A percentile compares a stretch with the other conserved stretches of the same genome.
phyloP scores from a whole-genome alignment of 176 grass and related monocot species.

The Oryza punctata region DNA sequence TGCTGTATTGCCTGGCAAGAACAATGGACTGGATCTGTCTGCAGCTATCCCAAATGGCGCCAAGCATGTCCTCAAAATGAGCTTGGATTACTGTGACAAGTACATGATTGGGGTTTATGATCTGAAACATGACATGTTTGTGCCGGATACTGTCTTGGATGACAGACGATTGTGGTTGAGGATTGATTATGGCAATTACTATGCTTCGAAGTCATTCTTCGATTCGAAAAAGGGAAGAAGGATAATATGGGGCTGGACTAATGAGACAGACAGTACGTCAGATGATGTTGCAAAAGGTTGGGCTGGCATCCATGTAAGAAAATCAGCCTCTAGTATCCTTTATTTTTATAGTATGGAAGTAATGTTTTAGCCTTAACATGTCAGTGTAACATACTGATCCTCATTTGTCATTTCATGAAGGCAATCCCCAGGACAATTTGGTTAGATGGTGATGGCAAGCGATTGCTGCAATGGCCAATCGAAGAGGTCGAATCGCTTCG shows the following conservation, averaged over 20 bases:
- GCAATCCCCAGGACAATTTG: slow-evolving; percentile 78
- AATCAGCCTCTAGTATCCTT: neutral
- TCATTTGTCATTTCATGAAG: slow-evolving; percentile 38
- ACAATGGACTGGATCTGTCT: slow-evolving; percentile 55
- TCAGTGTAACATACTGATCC: neutral
- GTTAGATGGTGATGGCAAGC: slow-evolving; percentile 66
- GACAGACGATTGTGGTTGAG: slow-evolving; percentile 65
- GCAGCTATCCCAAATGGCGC: slow-evolving; percentile 39
- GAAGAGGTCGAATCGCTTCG: slow-evolving; percentile 76
- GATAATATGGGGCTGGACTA: slow-evolving; percentile 79
- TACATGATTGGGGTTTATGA: slow-evolving; percentile 77
- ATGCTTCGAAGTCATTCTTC: slow-evolving; percentile 88
- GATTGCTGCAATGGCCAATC: slow-evolving; percentile 80
- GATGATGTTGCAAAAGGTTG: slow-evolving; percentile 76
- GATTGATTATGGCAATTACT: slow-evolving; percentile 84
- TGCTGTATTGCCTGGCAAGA: slow-evolving; percentile 38
- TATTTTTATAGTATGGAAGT: neutral
- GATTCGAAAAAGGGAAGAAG: slow-evolving; percentile 62
- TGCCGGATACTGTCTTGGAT: slow-evolving; percentile 55
- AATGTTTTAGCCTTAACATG: neutral
- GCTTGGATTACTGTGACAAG: slow-evolving; percentile 54
- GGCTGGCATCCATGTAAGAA: slow-evolving; percentile 81
- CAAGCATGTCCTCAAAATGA: slow-evolving; percentile 85
- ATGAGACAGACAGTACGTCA: slow-evolving; percentile 63
- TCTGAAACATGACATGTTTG: slow-evolving; percentile 54